Conservation (phyloP, 768 basidiomycete species). For the Crassisporium funariophilum region DNA sequence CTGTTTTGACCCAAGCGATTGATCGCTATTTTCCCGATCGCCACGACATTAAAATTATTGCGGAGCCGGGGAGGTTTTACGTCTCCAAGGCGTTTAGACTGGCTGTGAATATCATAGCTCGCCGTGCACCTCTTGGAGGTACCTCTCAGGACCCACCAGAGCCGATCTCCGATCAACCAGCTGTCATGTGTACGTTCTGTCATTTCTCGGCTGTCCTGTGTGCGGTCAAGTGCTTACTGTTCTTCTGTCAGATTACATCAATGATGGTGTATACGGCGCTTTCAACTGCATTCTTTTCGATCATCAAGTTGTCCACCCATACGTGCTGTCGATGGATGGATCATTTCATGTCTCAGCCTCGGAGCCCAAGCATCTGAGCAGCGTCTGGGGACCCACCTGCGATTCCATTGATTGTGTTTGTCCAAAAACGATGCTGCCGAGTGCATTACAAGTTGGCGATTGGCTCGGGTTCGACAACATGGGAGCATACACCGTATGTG, state of each 20-base stretch:
- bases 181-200: slow-evolving; percentile 82
- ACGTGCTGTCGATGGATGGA: slow-evolving; percentile 63
- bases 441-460: slow-evolving; percentile 82
- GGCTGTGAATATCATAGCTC: slow-evolving; percentile 91
- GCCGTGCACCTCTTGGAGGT: slow-evolving; percentile 60
- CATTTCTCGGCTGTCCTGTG: slow-evolving; percentile 3
- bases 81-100: slow-evolving; percentile 92
- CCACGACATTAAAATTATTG: slow-evolving; percentile 75
- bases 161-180: slow-evolving; percentile 37
- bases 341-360: slow-evolving; percentile 38
- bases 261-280: slow-evolving; percentile 97
- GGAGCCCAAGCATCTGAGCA: slow-evolving; percentile 52
- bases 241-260: slow-evolving; percentile 84
- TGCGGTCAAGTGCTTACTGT: neutral
- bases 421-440: slow-evolving; percentile 61
- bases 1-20: slow-evolving; percentile 69
- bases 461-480: slow-evolving; percentile 98
- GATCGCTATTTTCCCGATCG: slow-evolving; percentile 78
- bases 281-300: slow-evolving; percentile 98
- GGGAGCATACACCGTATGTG: slow-evolving; percentile 99
- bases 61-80: slow-evolving; percentile 94
- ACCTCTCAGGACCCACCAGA: slow-evolving; percentile 15
- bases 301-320: slow-evolving; percentile 79
- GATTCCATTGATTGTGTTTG: slow-evolving; percentile 96
- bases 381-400: slow-evolving; percentile 98